phyloP scores from a whole-genome alignment of 2,329 filamentous ascomycete genomes.

The Penicillium decumbens region DNA sequence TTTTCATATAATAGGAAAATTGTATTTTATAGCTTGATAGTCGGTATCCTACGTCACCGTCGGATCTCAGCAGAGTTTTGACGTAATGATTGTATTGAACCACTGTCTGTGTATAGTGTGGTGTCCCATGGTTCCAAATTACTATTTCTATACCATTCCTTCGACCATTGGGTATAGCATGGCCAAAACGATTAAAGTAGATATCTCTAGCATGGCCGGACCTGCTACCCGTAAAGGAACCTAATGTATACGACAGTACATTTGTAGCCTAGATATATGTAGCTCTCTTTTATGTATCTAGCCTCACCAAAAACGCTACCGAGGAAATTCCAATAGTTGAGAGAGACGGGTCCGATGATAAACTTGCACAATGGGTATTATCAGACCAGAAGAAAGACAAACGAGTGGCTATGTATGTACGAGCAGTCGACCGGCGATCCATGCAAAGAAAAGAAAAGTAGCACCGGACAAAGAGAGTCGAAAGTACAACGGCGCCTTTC shows the following conservation, averaged over 20 bases:
- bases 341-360: neutral
- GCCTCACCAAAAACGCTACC: too few species aligned
- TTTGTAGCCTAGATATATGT: too few species aligned
- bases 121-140: too few species aligned
- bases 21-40: neutral
- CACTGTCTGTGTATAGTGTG: too few species aligned
- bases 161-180: too few species aligned
- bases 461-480: conserved; percentile 3
- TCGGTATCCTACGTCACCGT: neutral
- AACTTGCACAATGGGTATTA: conserved; percentile 23
- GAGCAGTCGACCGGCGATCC: conserved; percentile 30
- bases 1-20: neutral
- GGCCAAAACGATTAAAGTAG: too few species aligned
- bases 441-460: conserved; percentile 16
- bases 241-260: too few species aligned
- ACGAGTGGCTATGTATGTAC: conserved; percentile 20
- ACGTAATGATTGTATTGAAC: neutral
- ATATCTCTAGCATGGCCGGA: too few species aligned
- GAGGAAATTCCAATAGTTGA: too few species aligned
- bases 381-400: conserved; percentile 13
- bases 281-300: too few species aligned
- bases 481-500: neutral
- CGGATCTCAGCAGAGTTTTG: neutral
- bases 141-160: too few species aligned
- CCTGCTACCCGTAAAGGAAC: too few species aligned